Base-by-base conservation (phyloP, 306 rosid genomes). In the Prunus salicina region DNA sequence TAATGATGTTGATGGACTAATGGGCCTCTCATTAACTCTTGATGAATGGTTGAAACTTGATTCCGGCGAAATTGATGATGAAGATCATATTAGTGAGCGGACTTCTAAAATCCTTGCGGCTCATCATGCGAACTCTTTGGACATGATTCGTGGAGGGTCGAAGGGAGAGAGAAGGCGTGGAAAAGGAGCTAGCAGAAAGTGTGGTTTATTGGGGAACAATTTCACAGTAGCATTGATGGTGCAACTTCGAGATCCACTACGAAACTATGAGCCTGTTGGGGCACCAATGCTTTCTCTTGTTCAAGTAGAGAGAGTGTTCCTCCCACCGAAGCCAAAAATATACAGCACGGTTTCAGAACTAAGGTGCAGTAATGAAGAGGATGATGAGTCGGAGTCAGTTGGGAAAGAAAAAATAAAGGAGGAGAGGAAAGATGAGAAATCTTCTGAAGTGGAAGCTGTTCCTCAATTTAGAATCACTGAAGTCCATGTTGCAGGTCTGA, bases 11-110 rank as follows among this genome's bases (percentile, higher is more conserved):
- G 98, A 95, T 58, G 98, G 89, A 69, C 73, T 90, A 76, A 95
- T 95, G 93, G 90, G 86, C 58, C 84, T 95, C 18, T 89, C 98
- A 20, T 81, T 95, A 58, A 89, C 93, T 69, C 96, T 92, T 52
- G 97, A 95, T 79, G 98, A 95, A 80, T 95, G 97, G 98, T 88
- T 85, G 91, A 90, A 87, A 78, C 51, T 90, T n/a, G 98, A 95
- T 86, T 90, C 97, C 8, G 93, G 98, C 24, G 93, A 95, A 73
- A 82, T 95, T 47, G 97, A 84, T 72, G 97, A 91, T 81, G 90
- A 86, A 73, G 92, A 88, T 56, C 80, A 82, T 71, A 90, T 89
- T 81, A 90, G 97, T 62, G 98, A 90, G 74, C 94, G 78, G 63
- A 95, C 97, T 62, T 84, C 91, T 46, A 84, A 88, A 76, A 85